Evolutionary conservation across 768 basidiomycete species (phyloP), one percentile per base, ranked within the genome.

Genomic region (Suillus luteus): DNA sequence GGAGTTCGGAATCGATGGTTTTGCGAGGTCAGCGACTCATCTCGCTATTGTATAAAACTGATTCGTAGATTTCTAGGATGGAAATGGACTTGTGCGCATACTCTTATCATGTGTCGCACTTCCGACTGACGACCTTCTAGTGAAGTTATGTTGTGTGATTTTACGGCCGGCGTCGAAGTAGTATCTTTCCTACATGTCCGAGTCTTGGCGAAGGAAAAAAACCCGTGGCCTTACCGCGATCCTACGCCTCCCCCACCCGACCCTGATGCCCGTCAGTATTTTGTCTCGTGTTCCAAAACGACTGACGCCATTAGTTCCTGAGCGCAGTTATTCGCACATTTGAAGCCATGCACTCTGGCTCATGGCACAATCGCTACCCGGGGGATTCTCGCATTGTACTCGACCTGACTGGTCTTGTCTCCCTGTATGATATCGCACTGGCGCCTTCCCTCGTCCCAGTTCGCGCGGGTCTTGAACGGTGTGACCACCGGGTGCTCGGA

Each of bases 141-240:
- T 63, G 83, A 85, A 69, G 70, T 82, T 17, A 81, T 82, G 77
- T 70, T 83, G 9, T 84, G 83, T 65, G 75, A 83, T 65, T 83
- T 85, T 65, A 75, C 71, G 1, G 66, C 70, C 1, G 81, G 80
- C 3, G 70, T 84, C 7, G 69, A 77, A 10, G 65, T 75, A 3
- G 75, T 79, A 7, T 80, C 82, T n/a, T 79, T 81, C 65, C 64
- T 76, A 5, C 73, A 80, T 46, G 66, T 83, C 43, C 49, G 49
- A 14, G 43, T 44, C 19, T 17, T n/a, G 22, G 5, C 2, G 17
- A n/a, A 54, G 19, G 31, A 33, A 10, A 11, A 1, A 33, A 17
- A 17, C 0, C 8, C 35, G 12, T 7, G 33, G 27, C 41, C 27
- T 33, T 22, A 46, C 35, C 41, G 19, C n/a, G 5, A 6, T 38